A percentile compares a stretch with the other conserved stretches of the same genome.
Evolutionary conservation across 768 basidiomycete genomes (phyloP).

Genomic region (Lentinus tigrinus): DNA sequence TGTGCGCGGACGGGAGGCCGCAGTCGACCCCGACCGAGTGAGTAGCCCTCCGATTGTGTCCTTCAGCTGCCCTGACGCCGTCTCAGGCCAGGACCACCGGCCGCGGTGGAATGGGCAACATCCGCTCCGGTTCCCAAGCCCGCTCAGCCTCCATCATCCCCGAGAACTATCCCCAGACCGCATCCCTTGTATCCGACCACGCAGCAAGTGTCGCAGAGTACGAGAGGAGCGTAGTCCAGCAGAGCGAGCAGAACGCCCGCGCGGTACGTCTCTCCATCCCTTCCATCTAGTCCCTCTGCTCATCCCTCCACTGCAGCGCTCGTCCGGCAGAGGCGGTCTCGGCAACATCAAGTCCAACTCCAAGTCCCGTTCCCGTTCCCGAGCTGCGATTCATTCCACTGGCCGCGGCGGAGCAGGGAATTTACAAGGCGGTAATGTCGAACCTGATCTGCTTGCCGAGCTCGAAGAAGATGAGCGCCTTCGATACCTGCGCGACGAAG

Average conservation of each 20-base stretch:
- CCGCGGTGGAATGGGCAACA: conserved; percentile 84
- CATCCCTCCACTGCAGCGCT: conserved; percentile 41
- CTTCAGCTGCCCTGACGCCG: conserved; percentile 9
- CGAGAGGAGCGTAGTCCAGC: conserved; percentile 41
- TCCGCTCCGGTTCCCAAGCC: conserved; percentile 74
- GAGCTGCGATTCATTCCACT: conserved; percentile 40
- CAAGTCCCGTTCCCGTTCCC: conserved; percentile 44
- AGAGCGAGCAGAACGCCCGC: conserved; percentile 31
- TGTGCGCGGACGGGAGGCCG: conserved; percentile 62
- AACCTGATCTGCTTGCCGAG: conserved; percentile 27
- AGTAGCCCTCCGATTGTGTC: conserved; percentile 6
- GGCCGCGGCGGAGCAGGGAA: conserved; percentile 71
- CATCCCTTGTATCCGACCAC: conserved; percentile 28
- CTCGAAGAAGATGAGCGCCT: conserved; percentile 36
- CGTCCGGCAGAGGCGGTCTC: conserved; percentile 79
- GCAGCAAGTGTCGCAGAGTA: conserved; percentile 21
- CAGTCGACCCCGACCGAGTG: conserved; percentile 38
- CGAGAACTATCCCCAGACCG: conserved; percentile 21
- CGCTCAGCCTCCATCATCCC: conserved; percentile 14
- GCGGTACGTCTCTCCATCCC: conserved; percentile 7
- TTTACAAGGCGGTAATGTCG: conserved; percentile 35
- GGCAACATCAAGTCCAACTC: conserved; percentile 76
- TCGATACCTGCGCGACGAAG: conserved; percentile 28
- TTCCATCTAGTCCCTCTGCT: not conserved
- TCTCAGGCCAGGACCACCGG: conserved; percentile 55